Conservation (phyloP, 495 filamentous ascomycete species). For the Ramalina intermedia region DNA sequence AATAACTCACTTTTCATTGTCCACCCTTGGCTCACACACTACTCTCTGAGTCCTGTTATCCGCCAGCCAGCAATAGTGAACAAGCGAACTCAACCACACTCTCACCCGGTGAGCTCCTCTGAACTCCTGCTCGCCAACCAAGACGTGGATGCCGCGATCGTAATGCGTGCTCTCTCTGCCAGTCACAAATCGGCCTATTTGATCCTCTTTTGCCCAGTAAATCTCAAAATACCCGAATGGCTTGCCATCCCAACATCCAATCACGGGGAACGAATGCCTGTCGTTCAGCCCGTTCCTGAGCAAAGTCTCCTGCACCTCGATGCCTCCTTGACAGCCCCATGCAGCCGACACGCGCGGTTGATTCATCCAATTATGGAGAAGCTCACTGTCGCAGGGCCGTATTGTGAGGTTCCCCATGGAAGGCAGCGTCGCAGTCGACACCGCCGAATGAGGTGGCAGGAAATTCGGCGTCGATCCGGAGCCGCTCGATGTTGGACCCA, state of each 20-base stretch:
- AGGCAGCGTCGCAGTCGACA: constrained; percentile 18
- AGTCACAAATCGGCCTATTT: constrained; percentile 50
- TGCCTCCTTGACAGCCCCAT: constrained; percentile 62
- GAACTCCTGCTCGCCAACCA: constrained; percentile 89
- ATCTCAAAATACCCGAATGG: constrained; percentile 97
- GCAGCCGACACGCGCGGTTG: constrained; percentile 65
- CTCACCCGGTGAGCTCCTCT: constrained; percentile 59
- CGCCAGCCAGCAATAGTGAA: constrained; percentile 67
- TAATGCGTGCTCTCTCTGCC: constrained; percentile 51
- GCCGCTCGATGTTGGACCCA: constrained; percentile 14
- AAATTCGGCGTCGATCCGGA: constrained; percentile 15
- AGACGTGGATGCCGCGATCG: constrained; percentile 75
- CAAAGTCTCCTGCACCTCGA: constrained; percentile 50
- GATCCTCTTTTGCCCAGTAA: constrained; percentile 96
- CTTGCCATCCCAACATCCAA: constrained; percentile 87
- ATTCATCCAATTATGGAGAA: constrained; percentile 82
- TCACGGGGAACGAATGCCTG: constrained; percentile 73
- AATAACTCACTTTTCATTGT: constrained; percentile 65
- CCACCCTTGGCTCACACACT: constrained; percentile 77
- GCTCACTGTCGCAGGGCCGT: constrained; percentile 47
- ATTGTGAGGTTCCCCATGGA: constrained; percentile 22
- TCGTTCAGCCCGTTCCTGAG: constrained; percentile 46
- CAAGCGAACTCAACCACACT: constrained; percentile 69
- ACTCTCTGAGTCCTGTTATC: constrained; percentile 74
- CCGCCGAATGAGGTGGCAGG: constrained; percentile 18